These are phyloP conservation scores for Epicoccum nigrum DNA, from an alignment of 2,329 filamentous ascomycete species.

Conservation along the genomic window DNA sequence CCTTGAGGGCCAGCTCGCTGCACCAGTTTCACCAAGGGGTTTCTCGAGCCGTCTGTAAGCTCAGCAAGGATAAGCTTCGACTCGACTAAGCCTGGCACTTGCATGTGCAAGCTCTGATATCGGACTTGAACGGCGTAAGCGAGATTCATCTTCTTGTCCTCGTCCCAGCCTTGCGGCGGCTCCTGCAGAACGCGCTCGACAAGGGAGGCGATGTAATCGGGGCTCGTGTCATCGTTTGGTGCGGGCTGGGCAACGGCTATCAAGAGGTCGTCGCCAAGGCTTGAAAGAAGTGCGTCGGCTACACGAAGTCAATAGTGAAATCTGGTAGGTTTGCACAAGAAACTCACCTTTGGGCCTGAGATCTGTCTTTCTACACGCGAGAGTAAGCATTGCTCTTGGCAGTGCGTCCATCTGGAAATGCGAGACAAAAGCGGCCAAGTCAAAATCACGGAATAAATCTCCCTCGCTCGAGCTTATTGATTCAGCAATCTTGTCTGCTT, in stretches of 20 bases:
- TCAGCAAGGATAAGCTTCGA: slow-evolving; percentile 73
- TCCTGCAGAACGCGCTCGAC: slow-evolving; percentile 87
- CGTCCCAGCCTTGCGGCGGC: slow-evolving; percentile 83
- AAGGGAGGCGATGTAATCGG: slow-evolving; percentile 76
- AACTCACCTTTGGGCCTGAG: slow-evolving; percentile 83
- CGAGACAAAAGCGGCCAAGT: slow-evolving; percentile 92
- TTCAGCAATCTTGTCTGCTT: slow-evolving; percentile 90
- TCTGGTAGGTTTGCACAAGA: not conserved
- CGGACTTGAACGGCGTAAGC: slow-evolving; percentile 65
- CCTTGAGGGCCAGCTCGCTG: slow-evolving; percentile 76
- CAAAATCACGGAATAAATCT: slow-evolving; percentile 94
- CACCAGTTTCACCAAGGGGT: slow-evolving; percentile 68
- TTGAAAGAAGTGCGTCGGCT: slow-evolving; percentile 91
- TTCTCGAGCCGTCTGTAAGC: slow-evolving; percentile 65
- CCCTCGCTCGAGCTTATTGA: slow-evolving; percentile 89
- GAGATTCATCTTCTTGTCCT: slow-evolving; percentile 73
- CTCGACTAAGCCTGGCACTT: slow-evolving; percentile 73
- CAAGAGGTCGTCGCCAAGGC: slow-evolving; percentile 78
- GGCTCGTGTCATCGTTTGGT: slow-evolving; percentile 69
- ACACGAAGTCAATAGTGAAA: slow-evolving; percentile 26
- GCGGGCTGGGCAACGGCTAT: slow-evolving; percentile 71
- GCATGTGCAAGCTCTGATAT: slow-evolving; percentile 68
- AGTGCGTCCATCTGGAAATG: slow-evolving; percentile 93
- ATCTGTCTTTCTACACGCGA: slow-evolving; percentile 86
- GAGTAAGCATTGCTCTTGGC: slow-evolving; percentile 82